A percentile compares a stretch with the other conserved stretches of the same genome.
Evolutionary conservation across 345 rosid species (phyloP).

Genomic region (Salix brachista): DNA sequence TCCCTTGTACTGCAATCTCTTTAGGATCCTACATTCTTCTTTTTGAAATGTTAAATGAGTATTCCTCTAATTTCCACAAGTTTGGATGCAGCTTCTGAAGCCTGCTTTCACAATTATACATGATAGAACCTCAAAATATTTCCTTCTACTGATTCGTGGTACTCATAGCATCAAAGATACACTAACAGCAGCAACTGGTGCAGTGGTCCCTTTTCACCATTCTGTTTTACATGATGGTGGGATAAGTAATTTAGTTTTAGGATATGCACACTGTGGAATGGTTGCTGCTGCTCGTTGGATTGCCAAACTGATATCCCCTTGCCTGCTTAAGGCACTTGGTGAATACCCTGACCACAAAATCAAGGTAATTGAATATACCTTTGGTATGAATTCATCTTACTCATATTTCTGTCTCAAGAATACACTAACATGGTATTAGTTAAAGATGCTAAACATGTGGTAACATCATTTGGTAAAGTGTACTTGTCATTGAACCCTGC

Average conservation of each 20-base stretch:
- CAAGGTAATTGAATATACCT: conserved; percentile 51
- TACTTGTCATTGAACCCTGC: not conserved
- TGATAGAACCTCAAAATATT: conserved; percentile 58
- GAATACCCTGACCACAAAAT: conserved; percentile 69
- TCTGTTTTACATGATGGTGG: conserved; percentile 95
- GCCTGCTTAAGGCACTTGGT: conserved; percentile 57
- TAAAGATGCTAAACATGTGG: not conserved
- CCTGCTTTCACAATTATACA: conserved; percentile 90
- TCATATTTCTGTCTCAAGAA: not conserved
- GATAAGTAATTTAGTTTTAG: conserved; percentile 84
- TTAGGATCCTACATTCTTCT: not conserved
- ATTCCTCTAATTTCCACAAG: not conserved
- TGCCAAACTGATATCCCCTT: conserved; percentile 85
- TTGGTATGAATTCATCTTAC: not conserved
- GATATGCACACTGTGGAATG: conserved; percentile 99
- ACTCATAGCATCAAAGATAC: conserved; percentile 97
- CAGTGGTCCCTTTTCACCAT: conserved; percentile 97
- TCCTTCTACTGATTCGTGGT: conserved; percentile 86
- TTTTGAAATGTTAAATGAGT: not conserved
- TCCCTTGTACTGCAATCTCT: not conserved
- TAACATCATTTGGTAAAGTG: not conserved
- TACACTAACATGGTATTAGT: not conserved
- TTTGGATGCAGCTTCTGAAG: conserved; percentile 67
- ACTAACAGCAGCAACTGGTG: conserved; percentile 94
- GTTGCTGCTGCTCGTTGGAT: conserved; percentile 99